Base-by-base conservation (phyloP, 2,329 filamentous ascomycete species). In the Fusarium virguliforme region DNA sequence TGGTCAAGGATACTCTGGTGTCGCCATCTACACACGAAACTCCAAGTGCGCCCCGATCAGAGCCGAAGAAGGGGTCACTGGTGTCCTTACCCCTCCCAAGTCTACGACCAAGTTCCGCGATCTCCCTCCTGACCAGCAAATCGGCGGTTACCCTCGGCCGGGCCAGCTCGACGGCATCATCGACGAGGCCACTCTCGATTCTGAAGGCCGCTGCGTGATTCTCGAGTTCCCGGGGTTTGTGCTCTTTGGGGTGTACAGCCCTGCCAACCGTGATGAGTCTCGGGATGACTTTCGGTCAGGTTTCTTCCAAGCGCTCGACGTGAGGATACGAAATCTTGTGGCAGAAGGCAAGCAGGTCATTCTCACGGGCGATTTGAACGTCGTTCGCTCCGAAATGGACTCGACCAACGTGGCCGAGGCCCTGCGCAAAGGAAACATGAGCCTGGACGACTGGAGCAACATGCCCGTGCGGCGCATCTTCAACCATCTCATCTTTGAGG, bases 181-280 rank as follows among this genome's bases (percentile, higher is more conserved):
- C 5, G 94, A 97, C 75, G 90, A 93, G 43, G 84, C 86, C 3
- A 86, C 86, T 1, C 88, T 98, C 8, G 96, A 99, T 79, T 93
- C 93, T 0, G 96, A 99, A 83, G 96, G 96, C 1, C 91, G 96
- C 53, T 97, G 94, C 74, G 90, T 98, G 8, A 86, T 97, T 46
- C 86, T 99, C 4, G 96, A 98, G 78, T 98, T 99, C 74, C 94
- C 94, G 0, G 95, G 94, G 4, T 98, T 99, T 79, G 94, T 99
- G 5, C 87, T 99, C 15, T 88, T 99, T 56, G 96, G 95, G 4
- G 91, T 97, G 3, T 98, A 99, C 81, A 94, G 93, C 74, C 96
- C 96, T 10, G 96, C 95, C 24, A 94, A 92, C 75, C 90, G 94
- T 64, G 95, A 97, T 75, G 94, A 96, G 67, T 89, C 89, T 4